Evolutionary conservation across 768 basidiomycete species (phyloP).

Genomic region (Serendipita vermifera): DNA sequence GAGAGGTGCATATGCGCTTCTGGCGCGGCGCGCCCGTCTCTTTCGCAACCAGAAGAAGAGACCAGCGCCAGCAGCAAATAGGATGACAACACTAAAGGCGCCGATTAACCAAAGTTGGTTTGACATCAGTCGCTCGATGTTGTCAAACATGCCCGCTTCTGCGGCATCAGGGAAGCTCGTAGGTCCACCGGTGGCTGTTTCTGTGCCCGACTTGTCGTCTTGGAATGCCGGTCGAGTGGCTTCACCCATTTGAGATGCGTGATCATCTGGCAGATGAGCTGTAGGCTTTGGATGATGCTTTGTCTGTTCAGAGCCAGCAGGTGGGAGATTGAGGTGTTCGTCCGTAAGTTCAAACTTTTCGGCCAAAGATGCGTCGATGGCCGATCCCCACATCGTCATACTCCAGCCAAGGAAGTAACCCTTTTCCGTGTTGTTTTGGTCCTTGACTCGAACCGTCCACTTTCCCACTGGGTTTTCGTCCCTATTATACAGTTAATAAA

Average conservation of each 20-base stretch:
- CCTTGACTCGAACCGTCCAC: slow-evolving; percentile 82
- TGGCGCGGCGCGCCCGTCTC: slow-evolving; percentile 27
- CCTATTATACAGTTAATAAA: no score
- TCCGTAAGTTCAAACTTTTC: slow-evolving; percentile 34
- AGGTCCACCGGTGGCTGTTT: no score
- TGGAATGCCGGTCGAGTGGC: slow-evolving; percentile 66
- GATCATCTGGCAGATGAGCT: slow-evolving; percentile 73
- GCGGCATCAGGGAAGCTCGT: no score
- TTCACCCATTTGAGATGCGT: slow-evolving; percentile 55
- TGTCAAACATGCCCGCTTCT: slow-evolving; percentile 77
- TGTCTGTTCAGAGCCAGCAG: slow-evolving; percentile 30
- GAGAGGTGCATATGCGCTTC: slow-evolving; percentile 44
- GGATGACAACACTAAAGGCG: slow-evolving; percentile 59
- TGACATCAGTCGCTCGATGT: slow-evolving; percentile 56
- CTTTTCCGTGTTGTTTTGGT: slow-evolving; percentile 45
- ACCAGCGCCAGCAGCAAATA: slow-evolving; percentile 57
- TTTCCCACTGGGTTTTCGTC: slow-evolving; percentile 81
- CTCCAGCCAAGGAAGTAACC: slow-evolving; percentile 79
- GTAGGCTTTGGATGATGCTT: slow-evolving; percentile 77
- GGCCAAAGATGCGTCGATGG: slow-evolving; percentile 56
- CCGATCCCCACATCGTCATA: slow-evolving; percentile 83
- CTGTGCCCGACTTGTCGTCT: slow-evolving; percentile 21
- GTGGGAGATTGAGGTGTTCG: slow-evolving; percentile 24
- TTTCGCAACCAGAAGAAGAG: slow-evolving; percentile 72
- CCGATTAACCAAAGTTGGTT: slow-evolving; percentile 84